Evolutionary conservation across 495 filamentous ascomycete species (phyloP), one percentile per base, ranked within the genome.

Genomic region (Trichoderma reesei): DNA sequence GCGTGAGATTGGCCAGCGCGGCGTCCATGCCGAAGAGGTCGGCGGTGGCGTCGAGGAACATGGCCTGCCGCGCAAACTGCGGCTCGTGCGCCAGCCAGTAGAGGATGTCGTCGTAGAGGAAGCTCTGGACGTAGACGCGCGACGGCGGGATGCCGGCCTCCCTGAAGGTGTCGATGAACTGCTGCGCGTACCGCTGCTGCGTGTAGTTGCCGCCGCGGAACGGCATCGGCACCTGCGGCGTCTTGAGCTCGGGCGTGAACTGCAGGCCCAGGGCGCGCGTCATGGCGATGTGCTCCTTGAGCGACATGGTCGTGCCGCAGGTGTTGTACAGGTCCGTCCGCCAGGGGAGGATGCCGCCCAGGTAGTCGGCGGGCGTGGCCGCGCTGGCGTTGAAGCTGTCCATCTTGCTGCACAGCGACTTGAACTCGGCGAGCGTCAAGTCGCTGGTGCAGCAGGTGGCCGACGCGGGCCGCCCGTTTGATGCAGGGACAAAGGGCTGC

Each of bases 391-490:
- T 82, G 67, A 72, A 79, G 39, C 78, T 81, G 68, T 86, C 85
- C 82, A 85, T 85, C 69, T 86, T 86, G 38, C 76, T 79, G 72
- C 85, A 87, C 33, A 87, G 75, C 2, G 76, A 74, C 72, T 82
- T 80, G 76, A 83, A 82, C 66, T 87, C 83, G 38, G 76, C 77
- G 38, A 80, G 69, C 1, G 85, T 85, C 70, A 87, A 84, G 67
- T 87, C 85, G 51, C 76, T 80, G 2, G 85, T 87, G 78, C 85
- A 87, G 78, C 85, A 86, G 10, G 74, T 78, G 4, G 83, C 84
- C 0, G 67, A 76, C 0, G 84, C 84, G 0, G 71, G 48, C 6
- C 64, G 67, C 33, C 73, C 73, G 46, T 72, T 65, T 0, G 51
- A 20, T 18, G 82, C 82, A 9, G 84, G 82, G 34, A 70, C 72